phyloP scores from a whole-genome alignment of 441 rosid species.

The Euphorbia corollata region DNA sequence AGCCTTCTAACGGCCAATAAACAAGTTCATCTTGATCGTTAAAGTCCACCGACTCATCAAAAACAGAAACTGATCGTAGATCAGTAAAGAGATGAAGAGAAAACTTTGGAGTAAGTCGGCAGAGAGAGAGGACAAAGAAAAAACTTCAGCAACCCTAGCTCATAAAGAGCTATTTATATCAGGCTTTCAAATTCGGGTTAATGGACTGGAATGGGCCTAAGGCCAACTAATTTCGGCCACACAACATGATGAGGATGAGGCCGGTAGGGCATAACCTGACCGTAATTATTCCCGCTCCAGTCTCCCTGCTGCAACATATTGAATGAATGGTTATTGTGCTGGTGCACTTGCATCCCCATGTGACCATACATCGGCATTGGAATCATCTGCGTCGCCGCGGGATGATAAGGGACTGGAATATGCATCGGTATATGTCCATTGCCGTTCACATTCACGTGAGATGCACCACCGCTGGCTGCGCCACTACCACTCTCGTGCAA shows the following conservation, averaged over 20 bases:
- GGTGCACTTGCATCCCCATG: conserved; percentile 50
- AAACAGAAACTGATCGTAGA: too few relatives aligned
- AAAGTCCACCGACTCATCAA: too few relatives aligned
- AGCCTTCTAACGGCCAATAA: too few relatives aligned
- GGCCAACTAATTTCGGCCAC: too few relatives aligned
- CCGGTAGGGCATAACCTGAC: conserved; percentile 46
- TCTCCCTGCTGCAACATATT: conserved; percentile 57
- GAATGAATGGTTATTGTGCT: conserved; percentile 35
- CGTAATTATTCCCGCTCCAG: conserved; percentile 54
- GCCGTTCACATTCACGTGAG: conserved; percentile 1
- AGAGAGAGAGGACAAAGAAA: too few relatives aligned
- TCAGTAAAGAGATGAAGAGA: too few relatives aligned
- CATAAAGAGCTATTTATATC: too few relatives aligned
- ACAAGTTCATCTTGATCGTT: too few relatives aligned
- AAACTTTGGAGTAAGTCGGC: too few relatives aligned
- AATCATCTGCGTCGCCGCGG: conserved; percentile 45
- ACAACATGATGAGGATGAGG: conserved; percentile 30
- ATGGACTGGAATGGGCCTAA: too few relatives aligned
- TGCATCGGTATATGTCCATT: conserved; percentile 19
- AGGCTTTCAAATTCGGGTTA: too few relatives aligned
- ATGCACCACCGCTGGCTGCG: conserved; percentile 18
- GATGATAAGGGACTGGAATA: conserved; percentile 32
- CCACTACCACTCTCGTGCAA: conserved; percentile 37
- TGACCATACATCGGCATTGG: conserved; percentile 67
- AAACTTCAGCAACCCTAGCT: too few relatives aligned